A percentile compares a stretch with the other conserved stretches of the same genome.
phyloP scores from a whole-genome alignment of 805 yeast genomes.

The Wickerhamiella azymoides region DNA sequence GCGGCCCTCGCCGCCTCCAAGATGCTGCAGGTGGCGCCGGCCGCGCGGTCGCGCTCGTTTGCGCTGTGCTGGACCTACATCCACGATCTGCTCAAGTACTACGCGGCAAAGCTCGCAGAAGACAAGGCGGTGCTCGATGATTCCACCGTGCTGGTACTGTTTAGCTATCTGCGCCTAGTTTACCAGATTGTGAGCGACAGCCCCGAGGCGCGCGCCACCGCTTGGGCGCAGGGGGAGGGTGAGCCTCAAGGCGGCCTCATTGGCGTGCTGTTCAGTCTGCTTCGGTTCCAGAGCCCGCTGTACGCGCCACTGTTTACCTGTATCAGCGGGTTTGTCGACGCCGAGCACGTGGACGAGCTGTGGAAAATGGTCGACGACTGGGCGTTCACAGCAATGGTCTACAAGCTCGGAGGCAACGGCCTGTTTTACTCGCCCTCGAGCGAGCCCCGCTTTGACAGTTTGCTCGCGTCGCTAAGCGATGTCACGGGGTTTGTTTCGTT shows the following conservation, averaged over 20 bases:
- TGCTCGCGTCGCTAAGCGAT: constrained; percentile 41
- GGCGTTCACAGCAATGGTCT: constrained; percentile 34
- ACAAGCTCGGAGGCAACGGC: constrained; percentile 21
- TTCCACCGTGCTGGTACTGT: constrained; percentile 60
- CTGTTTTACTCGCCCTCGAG: constrained; percentile 22
- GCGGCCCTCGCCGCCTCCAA: constrained; percentile 30
- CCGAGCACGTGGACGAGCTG: constrained; percentile 27
- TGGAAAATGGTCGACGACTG: constrained; percentile 65
- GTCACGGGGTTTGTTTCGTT: constrained; percentile 49
- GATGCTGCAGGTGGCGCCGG: constrained; percentile 13
- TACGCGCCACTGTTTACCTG: constrained; percentile 7
- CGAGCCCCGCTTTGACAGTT: constrained; percentile 31
- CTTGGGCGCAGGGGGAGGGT: constrained; percentile 15
- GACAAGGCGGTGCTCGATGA: constrained; percentile 53
- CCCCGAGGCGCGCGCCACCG: constrained; percentile 22
- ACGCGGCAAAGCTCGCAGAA: constrained; percentile 20
- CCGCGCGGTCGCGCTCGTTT: constrained; percentile 9
- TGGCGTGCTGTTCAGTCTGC: constrained; percentile 3
- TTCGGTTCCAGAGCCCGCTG: constrained; percentile 8
- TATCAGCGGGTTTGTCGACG: constrained; percentile 34
- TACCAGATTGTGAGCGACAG: constrained; percentile 37
- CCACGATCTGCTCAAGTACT: constrained; percentile 39
- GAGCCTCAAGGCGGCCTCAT: constrained; percentile 6
- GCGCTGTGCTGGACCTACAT: constrained; percentile 36
- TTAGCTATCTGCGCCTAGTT: constrained; percentile 59